Evolutionary conservation across 2,329 filamentous ascomycete species (phyloP).

Genomic region (Ophiostoma triangulosporum): DNA sequence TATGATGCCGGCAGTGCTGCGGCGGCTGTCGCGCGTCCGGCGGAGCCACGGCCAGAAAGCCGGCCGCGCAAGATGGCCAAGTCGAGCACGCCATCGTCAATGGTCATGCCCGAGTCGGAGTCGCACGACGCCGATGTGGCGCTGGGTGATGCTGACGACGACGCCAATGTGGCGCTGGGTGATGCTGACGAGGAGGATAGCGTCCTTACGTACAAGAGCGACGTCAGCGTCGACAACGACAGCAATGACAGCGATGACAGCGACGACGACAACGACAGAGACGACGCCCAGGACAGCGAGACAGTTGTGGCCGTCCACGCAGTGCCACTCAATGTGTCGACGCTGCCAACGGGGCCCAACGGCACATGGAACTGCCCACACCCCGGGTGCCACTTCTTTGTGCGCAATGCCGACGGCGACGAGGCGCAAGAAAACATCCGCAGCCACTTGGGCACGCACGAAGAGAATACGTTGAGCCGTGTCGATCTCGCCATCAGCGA

Average conservation of each 20-base stretch:
- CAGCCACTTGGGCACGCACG: slow-evolving; percentile 48
- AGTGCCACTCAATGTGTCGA: slow-evolving; percentile 33
- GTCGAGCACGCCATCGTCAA: neutral
- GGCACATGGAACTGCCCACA: slow-evolving; percentile 55
- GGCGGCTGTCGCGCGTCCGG: neutral
- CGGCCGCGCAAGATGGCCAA: neutral
- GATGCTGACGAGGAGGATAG: no score
- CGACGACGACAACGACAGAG: neutral
- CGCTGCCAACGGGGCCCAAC: slow-evolving; percentile 38
- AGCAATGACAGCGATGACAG: slow-evolving; percentile 2
- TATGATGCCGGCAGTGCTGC: neutral
- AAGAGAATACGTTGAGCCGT: slow-evolving; percentile 34
- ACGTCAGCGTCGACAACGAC: no score
- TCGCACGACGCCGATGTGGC: slow-evolving; percentile 15
- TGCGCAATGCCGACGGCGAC: slow-evolving; percentile 27
- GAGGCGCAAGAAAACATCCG: slow-evolving; percentile 39
- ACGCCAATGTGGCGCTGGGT: no score
- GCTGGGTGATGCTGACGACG: no score
- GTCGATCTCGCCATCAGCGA: slow-evolving; percentile 42
- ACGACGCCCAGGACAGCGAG: slow-evolving; percentile 2
- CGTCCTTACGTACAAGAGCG: no score
- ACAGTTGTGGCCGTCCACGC: slow-evolving; percentile 31
- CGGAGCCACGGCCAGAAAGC: neutral
- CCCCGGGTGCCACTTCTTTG: slow-evolving; percentile 48
- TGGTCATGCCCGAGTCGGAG: neutral